Percentiles rank a stretch among this genome's conserved stretches.
phyloP scores from a whole-genome alignment of 2,329 filamentous ascomycete species.

The Lecanicillium sp. region DNA sequence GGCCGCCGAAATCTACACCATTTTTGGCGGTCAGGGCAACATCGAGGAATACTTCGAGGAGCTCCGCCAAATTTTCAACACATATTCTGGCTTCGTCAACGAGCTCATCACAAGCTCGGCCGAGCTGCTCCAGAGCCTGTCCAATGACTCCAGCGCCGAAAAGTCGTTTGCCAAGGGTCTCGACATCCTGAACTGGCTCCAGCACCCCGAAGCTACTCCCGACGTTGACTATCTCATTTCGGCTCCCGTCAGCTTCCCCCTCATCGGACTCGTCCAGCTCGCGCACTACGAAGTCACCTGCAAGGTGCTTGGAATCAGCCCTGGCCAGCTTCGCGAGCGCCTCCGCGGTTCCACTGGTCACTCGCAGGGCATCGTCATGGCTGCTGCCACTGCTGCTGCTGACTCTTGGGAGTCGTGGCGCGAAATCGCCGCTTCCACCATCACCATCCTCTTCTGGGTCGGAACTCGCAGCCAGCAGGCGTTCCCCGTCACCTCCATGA shows the following conservation, averaged over 20 bases:
- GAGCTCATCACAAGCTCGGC: conserved; percentile 77
- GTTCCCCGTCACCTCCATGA: conserved; percentile 90
- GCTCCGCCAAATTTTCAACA: conserved; percentile 82
- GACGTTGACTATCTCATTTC: conserved; percentile 93
- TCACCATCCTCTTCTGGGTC: conserved; percentile 98
- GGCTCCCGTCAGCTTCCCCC: conserved; percentile 87
- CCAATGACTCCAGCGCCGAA: conserved; percentile 76
- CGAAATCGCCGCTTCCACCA: conserved; percentile 68
- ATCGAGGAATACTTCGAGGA: conserved; percentile 99
- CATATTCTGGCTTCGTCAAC: conserved; percentile 85
- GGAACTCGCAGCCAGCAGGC: conserved; percentile 95
- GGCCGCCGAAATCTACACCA: conserved; percentile 80
- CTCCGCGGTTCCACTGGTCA: conserved; percentile 89
- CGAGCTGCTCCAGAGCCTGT: conserved; percentile 78
- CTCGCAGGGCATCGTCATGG: conserved; percentile 92
- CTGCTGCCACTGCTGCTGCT: conserved; percentile 83
- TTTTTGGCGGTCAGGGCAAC: conserved; percentile 96
- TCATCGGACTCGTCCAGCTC: conserved; percentile 94
- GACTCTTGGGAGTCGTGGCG: conserved; percentile 91
- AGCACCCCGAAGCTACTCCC: conserved; percentile 80
- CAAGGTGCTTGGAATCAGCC: conserved; percentile 82
- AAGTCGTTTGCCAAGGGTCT: conserved; percentile 98
- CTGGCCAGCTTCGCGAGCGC: conserved; percentile 78
- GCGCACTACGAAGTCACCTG: conserved; percentile 94
- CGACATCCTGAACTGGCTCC: conserved; percentile 90